Base-by-base conservation (phyloP, 345 rosid species). In the Bruguiera parviflora region DNA sequence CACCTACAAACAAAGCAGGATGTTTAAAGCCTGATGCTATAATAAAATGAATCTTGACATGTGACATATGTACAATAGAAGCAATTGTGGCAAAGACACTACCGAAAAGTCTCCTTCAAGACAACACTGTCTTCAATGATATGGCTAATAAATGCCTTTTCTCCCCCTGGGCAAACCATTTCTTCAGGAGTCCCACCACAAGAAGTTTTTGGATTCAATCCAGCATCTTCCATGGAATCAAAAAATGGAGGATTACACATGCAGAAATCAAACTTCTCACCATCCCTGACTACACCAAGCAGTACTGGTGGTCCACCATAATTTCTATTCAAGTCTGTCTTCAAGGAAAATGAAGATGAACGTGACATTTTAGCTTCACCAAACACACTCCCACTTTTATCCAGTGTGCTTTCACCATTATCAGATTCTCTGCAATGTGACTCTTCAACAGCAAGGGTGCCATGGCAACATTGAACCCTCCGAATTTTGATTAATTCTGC, bases 231-330 rank as follows among this genome's bases (percentile, higher is more conserved):
- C 75, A 87, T 81, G 64, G 81, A 80, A 75, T 87, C 89, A 28
- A 95, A 95, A 83, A 92, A 95, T 3, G 99, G 99, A 83, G 99
- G 99, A 78, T 95, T 92, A 67, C 87, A 90, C 96, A 92, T 88
- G 88, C 98, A 92, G 76, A 95, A 95, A 71, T 92, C 98, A 51
- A 90, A 95, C 25, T 76, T 84, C 87, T 95, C 96, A 4, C 77
- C 84, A 35, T 90, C 87, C 67, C 57, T 83, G 55, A 90, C 89
- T 69, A 88, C 90, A 66, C 86, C 89, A 35, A 79, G 56, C 75
- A 92, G 93, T 68, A 90, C 37, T 25, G 89, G 73, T 20, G 82
- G 84, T 61, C 83, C 87, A n/a, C 53, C 19, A 80, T 76, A 87
- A 64, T 78, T 18, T 64, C 56, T 69, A 64, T 58, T 69, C 31